A percentile compares a stretch with the other conserved stretches of the same genome.
These are phyloP conservation scores for Leucocoprinus birnbaumii DNA, from an alignment of 768 basidiomycete genomes.

Conservation along the genomic window DNA sequence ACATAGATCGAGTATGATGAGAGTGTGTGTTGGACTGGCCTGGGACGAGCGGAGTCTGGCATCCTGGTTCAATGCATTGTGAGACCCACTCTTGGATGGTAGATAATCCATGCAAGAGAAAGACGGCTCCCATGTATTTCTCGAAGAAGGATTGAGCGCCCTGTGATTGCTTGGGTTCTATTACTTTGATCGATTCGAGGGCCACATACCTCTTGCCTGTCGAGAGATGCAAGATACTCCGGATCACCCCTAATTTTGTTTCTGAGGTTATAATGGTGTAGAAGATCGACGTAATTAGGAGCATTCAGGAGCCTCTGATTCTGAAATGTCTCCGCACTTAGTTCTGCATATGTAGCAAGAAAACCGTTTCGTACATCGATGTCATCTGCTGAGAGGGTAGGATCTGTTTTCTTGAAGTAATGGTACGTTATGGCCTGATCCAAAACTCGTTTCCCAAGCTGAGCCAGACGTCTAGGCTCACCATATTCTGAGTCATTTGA, in stretches of 20 bases:
- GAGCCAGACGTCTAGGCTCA: conserved; percentile 56
- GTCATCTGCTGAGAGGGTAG: conserved; percentile 36
- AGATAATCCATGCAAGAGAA: conserved; percentile 49
- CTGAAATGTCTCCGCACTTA: background rate
- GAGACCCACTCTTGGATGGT: conserved; percentile 58
- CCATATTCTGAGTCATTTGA: conserved; percentile 46
- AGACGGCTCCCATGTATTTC: conserved; percentile 67
- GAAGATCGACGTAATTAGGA: background rate
- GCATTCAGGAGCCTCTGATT: background rate
- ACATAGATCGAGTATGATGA: background rate
- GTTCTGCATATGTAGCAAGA: background rate
- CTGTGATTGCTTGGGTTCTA: conserved; percentile 26
- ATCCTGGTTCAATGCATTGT: conserved; percentile 47
- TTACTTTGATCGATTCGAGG: background rate
- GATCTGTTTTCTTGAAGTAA: conserved; percentile 39
- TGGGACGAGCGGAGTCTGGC: conserved; percentile 13
- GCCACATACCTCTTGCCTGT: conserved; percentile 17
- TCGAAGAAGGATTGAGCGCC: conserved; percentile 55
- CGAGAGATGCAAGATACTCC: conserved; percentile 24
- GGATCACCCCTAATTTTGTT: conserved; percentile 49
- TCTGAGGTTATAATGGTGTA: conserved; percentile 43
- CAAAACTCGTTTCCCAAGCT: conserved; percentile 52
- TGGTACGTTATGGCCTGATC: conserved; percentile 50
- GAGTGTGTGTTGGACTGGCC: conserved; percentile 4
- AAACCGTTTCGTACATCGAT: conserved; percentile 36